Evolutionary conservation across 495 filamentous ascomycete species (phyloP), one percentile per base, ranked within the genome.

Genomic region (Cryomyces minteri): DNA sequence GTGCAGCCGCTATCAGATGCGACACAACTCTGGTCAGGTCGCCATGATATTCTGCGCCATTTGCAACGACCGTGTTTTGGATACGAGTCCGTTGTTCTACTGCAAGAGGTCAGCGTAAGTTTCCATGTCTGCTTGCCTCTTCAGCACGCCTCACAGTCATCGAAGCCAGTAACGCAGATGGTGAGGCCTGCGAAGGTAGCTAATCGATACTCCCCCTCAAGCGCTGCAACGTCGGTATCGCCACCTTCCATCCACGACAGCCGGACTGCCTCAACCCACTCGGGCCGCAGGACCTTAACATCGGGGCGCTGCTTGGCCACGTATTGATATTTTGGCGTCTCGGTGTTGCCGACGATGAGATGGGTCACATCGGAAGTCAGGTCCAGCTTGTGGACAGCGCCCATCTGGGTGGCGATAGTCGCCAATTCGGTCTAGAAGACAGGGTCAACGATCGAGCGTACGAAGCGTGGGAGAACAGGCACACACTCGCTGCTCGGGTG

Each of bases 301-400:
- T 98, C 90, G 32, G 77, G 71, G 31, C 90, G 72, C 58, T 88
- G 82, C 49, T 77, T 85, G 25, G 90, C 90, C 54, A 95, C 88
- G 63, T 90, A 94, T 55, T 78, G 80, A 67, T 98, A 98, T 60
- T 98, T 98, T 10, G 79, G 73, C 0, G 88, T 95, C 51, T 84
- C 71, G 46, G 80, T 79, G 47, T 82, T 79, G 54, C 87, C 90
- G 51, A 94, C 83, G 51, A 98, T 74, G 31, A 98, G 73, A 65
- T 98, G 90, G 4, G 90, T 98, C 48, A 93, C 86, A 58, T 95
- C 85, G 40, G 82, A 82, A 32, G 90, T 96, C n/a, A 98, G 77
- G 60, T 96, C 85, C 55, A 82, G 77, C 47, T 80, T 79, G 66
- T 88, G 81, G 47, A 69, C 63, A 31, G 88, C 90, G 48, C 90